phyloP scores from a whole-genome alignment of 331 rosid genomes.

The Cydonia oblonga region DNA sequence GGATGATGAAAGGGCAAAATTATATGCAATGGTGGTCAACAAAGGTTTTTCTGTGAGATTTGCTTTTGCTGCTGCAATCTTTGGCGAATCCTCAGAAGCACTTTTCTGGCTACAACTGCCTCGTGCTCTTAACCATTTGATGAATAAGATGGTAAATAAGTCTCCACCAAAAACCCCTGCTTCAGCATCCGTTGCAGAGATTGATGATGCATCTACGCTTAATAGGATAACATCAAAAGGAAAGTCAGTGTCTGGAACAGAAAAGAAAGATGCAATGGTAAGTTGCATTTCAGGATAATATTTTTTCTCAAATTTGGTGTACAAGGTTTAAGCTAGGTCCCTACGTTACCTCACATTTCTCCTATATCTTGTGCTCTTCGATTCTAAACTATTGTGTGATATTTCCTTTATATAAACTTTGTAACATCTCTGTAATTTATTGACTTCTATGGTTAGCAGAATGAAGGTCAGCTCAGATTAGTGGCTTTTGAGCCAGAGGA shows the following conservation, averaged over 20 bases:
- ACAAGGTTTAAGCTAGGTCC: slow-evolving; percentile 2
- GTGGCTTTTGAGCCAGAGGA: slow-evolving; percentile 88
- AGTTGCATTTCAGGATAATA: slow-evolving; percentile 4
- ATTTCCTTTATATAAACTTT: slow-evolving; percentile 1
- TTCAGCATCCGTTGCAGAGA: slow-evolving; percentile 33
- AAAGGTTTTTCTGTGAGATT: slow-evolving; percentile 75
- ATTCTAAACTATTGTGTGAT: neutral
- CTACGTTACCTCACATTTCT: neutral
- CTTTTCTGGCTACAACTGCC: slow-evolving; percentile 24
- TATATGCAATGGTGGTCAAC: slow-evolving; percentile 70
- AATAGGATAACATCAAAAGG: slow-evolving; percentile 77
- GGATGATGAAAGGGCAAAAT: slow-evolving; percentile 79
- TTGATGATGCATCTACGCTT: slow-evolving; percentile 52
- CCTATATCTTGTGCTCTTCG: slow-evolving; percentile 6
- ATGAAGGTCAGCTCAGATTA: slow-evolving; percentile 60
- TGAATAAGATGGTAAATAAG: slow-evolving; percentile 56
- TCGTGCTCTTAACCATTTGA: slow-evolving; percentile 61
- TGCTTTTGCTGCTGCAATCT: slow-evolving; percentile 82
- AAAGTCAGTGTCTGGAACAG: slow-evolving; percentile 40
- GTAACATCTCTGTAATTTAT: slow-evolving; percentile 13
- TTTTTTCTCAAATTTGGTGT: neutral
- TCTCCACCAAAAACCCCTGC: slow-evolving; percentile 33
- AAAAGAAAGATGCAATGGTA: slow-evolving; percentile 49
- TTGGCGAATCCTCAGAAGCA: slow-evolving; percentile 79
- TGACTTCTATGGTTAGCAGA: slow-evolving; percentile 35